These are phyloP conservation scores for Avena sativa DNA, from an alignment of 176 grass and related monocot genomes.

Conservation along the genomic window DNA sequence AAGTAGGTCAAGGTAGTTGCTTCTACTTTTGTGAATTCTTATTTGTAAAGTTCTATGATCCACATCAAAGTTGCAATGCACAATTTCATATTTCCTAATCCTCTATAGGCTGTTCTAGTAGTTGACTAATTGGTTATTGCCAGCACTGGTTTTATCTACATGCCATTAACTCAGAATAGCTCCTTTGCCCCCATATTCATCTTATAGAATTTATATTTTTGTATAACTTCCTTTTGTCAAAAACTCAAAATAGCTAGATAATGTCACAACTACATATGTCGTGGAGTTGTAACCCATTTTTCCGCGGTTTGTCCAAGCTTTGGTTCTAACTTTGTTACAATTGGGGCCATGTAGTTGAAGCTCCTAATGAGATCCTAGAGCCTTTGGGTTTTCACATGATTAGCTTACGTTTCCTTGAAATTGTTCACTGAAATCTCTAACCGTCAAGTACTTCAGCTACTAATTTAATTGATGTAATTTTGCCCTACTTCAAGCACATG, in stretches of 20 bases:
- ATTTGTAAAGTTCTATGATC: background rate
- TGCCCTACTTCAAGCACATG: background rate
- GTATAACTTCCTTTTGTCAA: conserved; percentile 10
- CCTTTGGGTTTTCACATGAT: background rate
- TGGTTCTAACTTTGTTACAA: conserved; percentile 35
- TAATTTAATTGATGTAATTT: conserved; percentile 26
- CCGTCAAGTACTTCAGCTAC: background rate
- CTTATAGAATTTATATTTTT: conserved; percentile 4
- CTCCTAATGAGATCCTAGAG: conserved; percentile 8
- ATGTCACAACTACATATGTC: background rate
- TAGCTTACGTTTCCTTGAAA: conserved; percentile 31
- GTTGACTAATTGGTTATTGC: background rate
- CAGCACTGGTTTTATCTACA: conserved; percentile 2
- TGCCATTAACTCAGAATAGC: background rate
- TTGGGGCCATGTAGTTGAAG: conserved; percentile 1
- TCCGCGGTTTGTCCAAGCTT: background rate
- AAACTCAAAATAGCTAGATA: background rate
- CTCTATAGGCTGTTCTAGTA: background rate
- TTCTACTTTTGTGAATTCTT: conserved; percentile 46
- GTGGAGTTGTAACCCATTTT: conserved; percentile 23
- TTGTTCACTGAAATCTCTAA: conserved; percentile 23
- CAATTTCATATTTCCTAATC: conserved; percentile 19
- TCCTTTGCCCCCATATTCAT: background rate
- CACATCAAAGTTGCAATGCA: conserved; percentile 18
- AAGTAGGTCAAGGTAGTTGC: conserved; percentile 91